A percentile compares a stretch with the other conserved stretches of the same genome.
These are phyloP conservation scores for Phialocephala sp. DNA, from an alignment of 2,329 filamentous ascomycete species.

Conservation along the genomic window DNA sequence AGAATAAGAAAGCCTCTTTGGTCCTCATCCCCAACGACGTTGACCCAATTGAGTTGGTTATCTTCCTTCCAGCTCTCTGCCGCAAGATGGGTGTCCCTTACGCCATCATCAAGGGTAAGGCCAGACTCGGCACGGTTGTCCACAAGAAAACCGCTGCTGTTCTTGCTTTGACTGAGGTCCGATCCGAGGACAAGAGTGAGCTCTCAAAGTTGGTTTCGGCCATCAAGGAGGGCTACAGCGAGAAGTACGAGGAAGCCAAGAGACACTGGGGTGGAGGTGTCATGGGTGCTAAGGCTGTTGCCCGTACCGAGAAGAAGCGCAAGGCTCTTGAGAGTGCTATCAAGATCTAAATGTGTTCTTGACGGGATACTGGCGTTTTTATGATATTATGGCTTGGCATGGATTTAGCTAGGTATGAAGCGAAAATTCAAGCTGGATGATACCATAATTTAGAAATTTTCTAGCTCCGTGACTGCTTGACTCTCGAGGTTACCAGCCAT, in stretches of 20 bases:
- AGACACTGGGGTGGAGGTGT: conserved; percentile 99
- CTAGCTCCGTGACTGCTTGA: neutral
- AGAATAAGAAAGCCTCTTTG: conserved; percentile 99
- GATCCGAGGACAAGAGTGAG: conserved; percentile 97
- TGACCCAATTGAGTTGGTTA: conserved; percentile 98
- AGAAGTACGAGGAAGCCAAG: conserved; percentile 91
- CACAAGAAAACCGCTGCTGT: conserved; percentile 99
- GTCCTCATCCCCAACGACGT: conserved; percentile 99
- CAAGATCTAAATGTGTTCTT: conserved; percentile 79
- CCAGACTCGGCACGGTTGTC: conserved; percentile 95
- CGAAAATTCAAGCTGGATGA: conserved; percentile 44
- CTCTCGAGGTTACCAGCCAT: too few relatives aligned
- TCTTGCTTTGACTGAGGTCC: conserved; percentile 93
- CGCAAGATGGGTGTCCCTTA: conserved; percentile 99
- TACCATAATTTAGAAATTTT: conserved; percentile 37
- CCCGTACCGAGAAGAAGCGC: conserved; percentile 67
- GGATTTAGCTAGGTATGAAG: conserved; percentile 41
- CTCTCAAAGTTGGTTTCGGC: conserved; percentile 94
- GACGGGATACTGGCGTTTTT: conserved; percentile 40
- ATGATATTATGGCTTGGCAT: conserved; percentile 43
- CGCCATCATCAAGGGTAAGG: conserved; percentile 99
- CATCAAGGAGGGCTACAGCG: conserved; percentile 97
- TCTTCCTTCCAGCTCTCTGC: conserved; percentile 98
- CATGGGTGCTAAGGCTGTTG: conserved; percentile 94
- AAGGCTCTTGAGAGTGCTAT: conserved; percentile 94